Base-by-base conservation (phyloP, 2,329 filamentous ascomycete genomes). In the Albophoma yamanashiensis region DNA sequence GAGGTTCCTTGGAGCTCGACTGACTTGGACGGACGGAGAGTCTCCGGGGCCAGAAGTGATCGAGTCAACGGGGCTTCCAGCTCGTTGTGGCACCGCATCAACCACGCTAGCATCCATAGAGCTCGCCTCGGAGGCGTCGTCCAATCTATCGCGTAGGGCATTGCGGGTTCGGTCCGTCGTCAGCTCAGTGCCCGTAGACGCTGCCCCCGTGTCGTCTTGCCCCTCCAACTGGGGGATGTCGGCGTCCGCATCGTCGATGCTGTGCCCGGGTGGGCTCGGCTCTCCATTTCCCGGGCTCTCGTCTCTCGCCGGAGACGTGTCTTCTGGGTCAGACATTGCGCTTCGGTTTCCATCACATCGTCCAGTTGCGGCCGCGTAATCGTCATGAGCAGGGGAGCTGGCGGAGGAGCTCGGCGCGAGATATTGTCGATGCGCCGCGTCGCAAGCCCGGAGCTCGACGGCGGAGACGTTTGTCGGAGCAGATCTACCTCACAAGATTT, bases 11-110 rank as follows among this genome's bases (percentile, higher is more conserved):
- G 31, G 25, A 55, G 58, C 55, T 36, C 60, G 34, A 66, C 80
- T 65, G 77, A 92, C 90, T 77, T 91, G 89, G 58, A 93, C 72
- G 22, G 93, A 97, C 31, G 90, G 90, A 11, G 90, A 88, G 71
- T 96, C 89, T 69, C 95, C 92, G 25, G 90, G 89, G 34, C 85
- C 87, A 6, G 91, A 96, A 60, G 84, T 72, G 36, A 86, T 72
- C 17, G 89, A 92, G 64, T 82, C 85, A 57, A 83, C 80, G 9
- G 88, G 88, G 68, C 90, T 95, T 53, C 82, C 84, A 45, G 80
- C 77, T 66, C 83, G 79, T 62, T 76, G 75, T 43, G 82, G 80
- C 34, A 80, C 66, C 56, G 77, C 79, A 65, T 82, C 81, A n/a
- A 77, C 63, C 43, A 70, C 71, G 61, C 67, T 70, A 39, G 75